Evolutionary conservation across 768 basidiomycete species (phyloP), one percentile per base, ranked within the genome.

Genomic region (Boletus patriciae): DNA sequence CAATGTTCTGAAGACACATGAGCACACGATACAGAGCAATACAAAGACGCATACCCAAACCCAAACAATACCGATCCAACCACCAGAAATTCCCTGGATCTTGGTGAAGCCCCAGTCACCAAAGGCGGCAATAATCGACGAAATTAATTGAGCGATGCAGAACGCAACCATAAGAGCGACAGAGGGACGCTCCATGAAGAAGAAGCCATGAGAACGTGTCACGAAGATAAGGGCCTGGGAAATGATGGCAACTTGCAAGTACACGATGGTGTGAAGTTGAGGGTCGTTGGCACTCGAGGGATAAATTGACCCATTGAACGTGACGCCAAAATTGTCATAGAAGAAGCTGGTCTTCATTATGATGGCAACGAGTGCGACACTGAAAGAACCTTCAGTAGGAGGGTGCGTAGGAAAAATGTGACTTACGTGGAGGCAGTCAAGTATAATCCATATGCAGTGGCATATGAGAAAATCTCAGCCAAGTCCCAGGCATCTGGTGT

Each of bases 61-160:
- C 95, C 95, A 98, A 57, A 96, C 82, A 62, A 98, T 94, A 76
- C 95, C 96, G 62, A 98, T 92, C 95, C 95, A 98, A 27, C 87
- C 90, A 70, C 91, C 95, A 59, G 89, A 91, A 71, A 98, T 86
- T 23, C 77, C 69, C 34, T 78, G 72, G 61, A 98, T 90, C 52
- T 87, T 71, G 34, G 94, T 95, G 84, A 98, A 98, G 73, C 91
- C 90, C 90, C 90, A 97, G 82, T 97, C 69, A 65, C 82, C 95
- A 74, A 88, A 98, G 12, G 80, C 92, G 46, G 95, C 95, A 63
- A 98, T 98, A 79, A 98, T 95, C 40, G 92, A 91, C 2, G 95
- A 94, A 51, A 98, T 78, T 56, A 97, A 84, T 77, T 98, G 96
- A 18, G 96, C 96, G 54, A 98, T 68, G 73, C 85, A 86, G 85